A percentile compares a stretch with the other conserved stretches of the same genome.
These are phyloP conservation scores for Calonectria pseudoturangicola DNA, from an alignment of 2,329 filamentous ascomycete species.

Conservation along the genomic window DNA sequence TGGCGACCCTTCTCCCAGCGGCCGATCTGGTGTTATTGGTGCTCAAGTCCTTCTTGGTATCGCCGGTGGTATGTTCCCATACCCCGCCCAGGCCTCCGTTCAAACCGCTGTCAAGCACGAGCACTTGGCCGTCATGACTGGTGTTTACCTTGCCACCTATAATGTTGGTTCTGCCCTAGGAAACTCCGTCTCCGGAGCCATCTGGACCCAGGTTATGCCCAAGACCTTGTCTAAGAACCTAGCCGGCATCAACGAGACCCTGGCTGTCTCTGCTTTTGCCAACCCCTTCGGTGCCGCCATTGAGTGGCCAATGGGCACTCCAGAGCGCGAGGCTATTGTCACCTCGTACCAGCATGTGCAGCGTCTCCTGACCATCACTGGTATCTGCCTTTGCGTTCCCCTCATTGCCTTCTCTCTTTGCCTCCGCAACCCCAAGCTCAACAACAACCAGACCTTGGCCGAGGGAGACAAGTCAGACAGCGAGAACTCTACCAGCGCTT, in stretches of 20 bases:
- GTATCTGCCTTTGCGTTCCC: slow-evolving; percentile 69
- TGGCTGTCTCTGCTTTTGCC: slow-evolving; percentile 60
- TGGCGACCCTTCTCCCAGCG: slow-evolving; percentile 66
- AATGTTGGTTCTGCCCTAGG: slow-evolving; percentile 78
- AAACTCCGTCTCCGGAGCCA: slow-evolving; percentile 75
- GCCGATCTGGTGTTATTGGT: slow-evolving; percentile 75
- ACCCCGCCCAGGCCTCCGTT: slow-evolving; percentile 67
- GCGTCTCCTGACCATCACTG: slow-evolving; percentile 67
- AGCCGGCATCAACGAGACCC: slow-evolving; percentile 59
- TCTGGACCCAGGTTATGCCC: slow-evolving; percentile 77
- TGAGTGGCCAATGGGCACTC: slow-evolving; percentile 64
- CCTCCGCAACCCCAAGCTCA: slow-evolving; percentile 68
- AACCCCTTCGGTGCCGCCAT: slow-evolving; percentile 60
- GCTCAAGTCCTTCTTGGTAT: slow-evolving; percentile 78
- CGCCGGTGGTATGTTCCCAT: slow-evolving; percentile 77
- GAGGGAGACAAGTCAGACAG: slow-evolving; percentile 52
- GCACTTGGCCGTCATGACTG: slow-evolving; percentile 78
- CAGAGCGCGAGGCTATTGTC: slow-evolving; percentile 65
- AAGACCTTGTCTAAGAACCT: slow-evolving; percentile 63
- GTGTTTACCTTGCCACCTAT: slow-evolving; percentile 77
- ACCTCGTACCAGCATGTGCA: slow-evolving; percentile 68
- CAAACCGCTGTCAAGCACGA: slow-evolving; percentile 66
- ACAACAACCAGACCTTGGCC: slow-evolving; percentile 65
- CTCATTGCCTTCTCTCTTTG: slow-evolving; percentile 66
- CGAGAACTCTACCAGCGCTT: slow-evolving; percentile 19